A percentile compares a stretch with the other conserved stretches of the same genome.
phyloP scores from a whole-genome alignment of 148 eudicot genomes.

The Camellia japonica region DNA sequence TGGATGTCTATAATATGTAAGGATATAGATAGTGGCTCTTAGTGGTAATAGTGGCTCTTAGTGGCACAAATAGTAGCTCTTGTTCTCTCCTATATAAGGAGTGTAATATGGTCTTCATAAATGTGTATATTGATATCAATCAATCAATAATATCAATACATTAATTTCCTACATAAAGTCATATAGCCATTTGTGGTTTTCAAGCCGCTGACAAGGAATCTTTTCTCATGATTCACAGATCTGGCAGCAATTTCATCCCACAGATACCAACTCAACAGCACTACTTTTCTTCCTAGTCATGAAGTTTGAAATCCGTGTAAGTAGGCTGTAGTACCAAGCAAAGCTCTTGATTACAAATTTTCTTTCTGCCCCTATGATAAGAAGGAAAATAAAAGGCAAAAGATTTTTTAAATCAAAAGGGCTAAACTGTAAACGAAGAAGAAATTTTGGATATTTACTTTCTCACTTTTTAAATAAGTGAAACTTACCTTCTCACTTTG shows the following conservation, averaged over 20 bases:
- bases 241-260: not conserved
- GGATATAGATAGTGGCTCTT: no score
- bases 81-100: no score
- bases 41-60: no score
- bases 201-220: not conserved
- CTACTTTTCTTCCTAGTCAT: not conserved
- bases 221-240: not conserved
- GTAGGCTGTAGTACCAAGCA: not conserved
- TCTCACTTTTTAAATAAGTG: slow-evolving; percentile 23
- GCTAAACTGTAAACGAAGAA: not conserved
- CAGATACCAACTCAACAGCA: not conserved
- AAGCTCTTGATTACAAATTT: not conserved
- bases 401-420: not conserved
- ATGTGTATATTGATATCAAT: no score
- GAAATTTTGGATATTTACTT: slow-evolving; percentile 30
- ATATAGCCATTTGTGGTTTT: not conserved
- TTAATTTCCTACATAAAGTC: no score
- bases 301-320: not conserved
- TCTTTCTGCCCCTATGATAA: not conserved
- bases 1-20: no score
- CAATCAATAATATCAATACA: no score
- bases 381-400: not conserved
- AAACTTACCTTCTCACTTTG: slow-evolving; percentile 61
- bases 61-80: no score
- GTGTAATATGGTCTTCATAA: no score